Base-by-base conservation (phyloP, 2,329 filamentous ascomycete species). In the Pleoardoris graminearum region DNA sequence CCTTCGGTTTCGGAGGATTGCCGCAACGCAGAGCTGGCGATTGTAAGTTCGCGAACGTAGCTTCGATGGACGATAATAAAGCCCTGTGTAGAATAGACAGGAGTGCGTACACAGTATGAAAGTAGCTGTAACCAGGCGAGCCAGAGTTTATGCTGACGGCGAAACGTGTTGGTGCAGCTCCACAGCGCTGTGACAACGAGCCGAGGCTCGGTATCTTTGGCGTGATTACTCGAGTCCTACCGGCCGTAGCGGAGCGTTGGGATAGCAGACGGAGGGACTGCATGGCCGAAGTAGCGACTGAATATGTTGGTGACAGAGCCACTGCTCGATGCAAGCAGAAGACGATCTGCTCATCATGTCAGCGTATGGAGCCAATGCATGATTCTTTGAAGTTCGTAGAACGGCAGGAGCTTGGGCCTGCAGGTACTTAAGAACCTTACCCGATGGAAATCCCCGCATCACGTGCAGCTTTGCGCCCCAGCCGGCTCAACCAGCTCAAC, bases 81-180 rank as follows among this genome's bases (percentile, higher is more conserved):
- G 42, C 44, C 25, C 17, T n/a, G 14, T n/a, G 14, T 12, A 33
- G 7, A 22, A 39, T 32, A 52, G 48, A 51, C 53, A 36, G 51
- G 58, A 38, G 19, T 50, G 47, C 53, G 58, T 51, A 53, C 50
- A 48, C 48, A 30, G 50, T 58, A 52, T 65, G 32, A n/a, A 37
- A 50, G 55, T 57, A 49, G 57, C 27, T 65, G 58, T 58, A 58
- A 54, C 63, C 58, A 63, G 55, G 59, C 57, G 41, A 33, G 8
- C 27, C 22, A 8, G 17, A n/a, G n/a, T n/a, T n/a, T n/a, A n/a
- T n/a, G n/a, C n/a, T 58, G 54, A 38, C 30, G 55, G 36, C 46
- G 25, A 35, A 43, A 32, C 33, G 50, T 27, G 50, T 41, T 49
- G 55, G 16, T 22, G 44, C 47, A 50, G 60, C 60, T 61, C 65